These are phyloP conservation scores for Rhododendron henanense DNA, from an alignment of 148 eudicot genomes.

Conservation along the genomic window DNA sequence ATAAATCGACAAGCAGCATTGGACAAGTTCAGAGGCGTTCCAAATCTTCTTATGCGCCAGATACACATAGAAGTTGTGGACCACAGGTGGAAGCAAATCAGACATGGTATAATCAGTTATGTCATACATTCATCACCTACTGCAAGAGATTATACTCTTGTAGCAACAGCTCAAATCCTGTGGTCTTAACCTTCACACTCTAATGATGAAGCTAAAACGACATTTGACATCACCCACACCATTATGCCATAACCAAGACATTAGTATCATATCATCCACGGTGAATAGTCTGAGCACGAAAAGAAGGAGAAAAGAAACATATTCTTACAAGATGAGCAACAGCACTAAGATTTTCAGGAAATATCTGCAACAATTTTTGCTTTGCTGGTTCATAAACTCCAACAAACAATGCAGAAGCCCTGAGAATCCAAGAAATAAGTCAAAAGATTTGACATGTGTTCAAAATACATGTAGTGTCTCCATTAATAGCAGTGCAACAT, in stretches of 20 bases:
- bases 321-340: slow-evolving; percentile 82
- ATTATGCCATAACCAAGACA: background rate
- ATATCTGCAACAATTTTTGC: slow-evolving; percentile 64
- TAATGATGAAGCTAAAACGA: background rate
- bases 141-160: background rate
- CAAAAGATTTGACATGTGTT: background rate
- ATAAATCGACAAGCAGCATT: background rate
- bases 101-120: background rate
- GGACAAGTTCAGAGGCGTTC: background rate
- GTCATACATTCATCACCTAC: background rate
- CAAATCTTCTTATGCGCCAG: background rate
- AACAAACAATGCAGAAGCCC: slow-evolving; percentile 92
- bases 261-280: slow-evolving; percentile 6
- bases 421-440: slow-evolving; percentile 24
- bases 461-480: background rate
- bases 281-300: background rate
- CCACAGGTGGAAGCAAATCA: background rate
- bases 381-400: slow-evolving; percentile 97
- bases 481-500: slow-evolving; percentile 1
- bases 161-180: background rate
- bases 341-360: slow-evolving; percentile 88
- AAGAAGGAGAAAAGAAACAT: slow-evolving; percentile 11
- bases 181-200: background rate
- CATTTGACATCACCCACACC: background rate
- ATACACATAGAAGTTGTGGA: background rate